phyloP scores from a whole-genome alignment of 192 early-diverging fungal genomes.

The Coemansia sp. region DNA sequence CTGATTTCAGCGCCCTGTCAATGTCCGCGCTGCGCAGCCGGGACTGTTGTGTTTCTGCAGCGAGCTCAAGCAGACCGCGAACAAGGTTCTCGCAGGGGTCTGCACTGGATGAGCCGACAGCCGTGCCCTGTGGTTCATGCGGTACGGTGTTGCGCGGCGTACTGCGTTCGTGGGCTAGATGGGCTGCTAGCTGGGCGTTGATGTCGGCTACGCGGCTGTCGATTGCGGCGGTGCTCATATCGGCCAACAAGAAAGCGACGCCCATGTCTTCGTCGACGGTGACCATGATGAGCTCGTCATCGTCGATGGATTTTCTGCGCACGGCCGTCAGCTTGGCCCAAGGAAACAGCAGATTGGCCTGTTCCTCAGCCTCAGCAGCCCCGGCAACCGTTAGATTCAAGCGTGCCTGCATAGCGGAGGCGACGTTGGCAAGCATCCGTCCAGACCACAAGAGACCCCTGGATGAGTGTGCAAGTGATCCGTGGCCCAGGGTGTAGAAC shows the following conservation, averaged over 20 bases:
- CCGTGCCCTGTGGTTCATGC: background rate
- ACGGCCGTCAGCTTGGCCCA: constrained; percentile 26
- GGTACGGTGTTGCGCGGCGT: background rate
- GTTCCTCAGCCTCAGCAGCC: background rate
- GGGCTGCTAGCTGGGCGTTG: background rate
- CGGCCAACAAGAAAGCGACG: constrained; percentile 10
- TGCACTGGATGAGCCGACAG: too few species aligned
- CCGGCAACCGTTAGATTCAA: too few species aligned
- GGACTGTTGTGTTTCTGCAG: background rate
- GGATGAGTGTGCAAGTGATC: constrained; percentile 9
- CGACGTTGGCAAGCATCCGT: constrained; percentile 1
- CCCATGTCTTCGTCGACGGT: constrained; percentile 42
- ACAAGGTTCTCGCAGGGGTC: too few species aligned
- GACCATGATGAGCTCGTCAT: constrained; percentile 19
- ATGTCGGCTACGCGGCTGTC: background rate
- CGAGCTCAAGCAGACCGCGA: background rate
- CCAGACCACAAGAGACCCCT: constrained; percentile 23
- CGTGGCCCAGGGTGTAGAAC: constrained; percentile 40
- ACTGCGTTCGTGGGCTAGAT: background rate
- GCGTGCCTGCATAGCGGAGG: too few species aligned
- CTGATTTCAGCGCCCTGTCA: background rate
- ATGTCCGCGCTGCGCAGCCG: background rate
- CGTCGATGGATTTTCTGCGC: constrained; percentile 31
- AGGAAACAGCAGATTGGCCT: constrained; percentile 18
- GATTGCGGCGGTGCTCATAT: background rate